Evolutionary conservation across 139 green algal genomes (phyloP).

Genomic region (Chlorella sp.): DNA sequence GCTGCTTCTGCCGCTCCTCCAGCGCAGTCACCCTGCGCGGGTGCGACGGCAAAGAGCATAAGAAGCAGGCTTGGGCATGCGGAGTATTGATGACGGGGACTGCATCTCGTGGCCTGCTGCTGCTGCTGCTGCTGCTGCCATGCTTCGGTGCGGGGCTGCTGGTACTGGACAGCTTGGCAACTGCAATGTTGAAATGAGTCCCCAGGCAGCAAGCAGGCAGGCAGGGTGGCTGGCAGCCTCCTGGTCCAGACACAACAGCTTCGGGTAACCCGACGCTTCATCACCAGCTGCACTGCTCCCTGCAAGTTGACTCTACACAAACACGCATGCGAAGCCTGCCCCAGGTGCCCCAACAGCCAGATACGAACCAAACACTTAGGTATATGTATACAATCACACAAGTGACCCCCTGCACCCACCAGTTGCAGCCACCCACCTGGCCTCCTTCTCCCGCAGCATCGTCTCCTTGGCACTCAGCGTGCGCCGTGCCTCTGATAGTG

Average conservation of each 20-base stretch:
- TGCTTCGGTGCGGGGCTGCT: too few relatives aligned
- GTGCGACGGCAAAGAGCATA: not conserved
- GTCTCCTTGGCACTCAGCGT: not conserved
- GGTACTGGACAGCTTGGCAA: too few relatives aligned
- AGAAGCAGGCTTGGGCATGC: too few relatives aligned
- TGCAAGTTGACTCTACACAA: too few relatives aligned
- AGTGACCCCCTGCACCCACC: not conserved
- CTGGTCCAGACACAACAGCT: not conserved
- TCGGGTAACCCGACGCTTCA: too few relatives aligned
- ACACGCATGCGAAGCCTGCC: too few relatives aligned
- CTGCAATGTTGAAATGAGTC: too few relatives aligned
- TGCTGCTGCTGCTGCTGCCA: not conserved
- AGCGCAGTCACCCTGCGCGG: slow-evolving; percentile 2
- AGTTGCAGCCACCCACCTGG: not conserved
- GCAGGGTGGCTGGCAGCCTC: not conserved
- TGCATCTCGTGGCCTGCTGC: not conserved
- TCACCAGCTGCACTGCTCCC: too few relatives aligned
- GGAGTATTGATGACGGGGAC: not conserved
- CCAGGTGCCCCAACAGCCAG: too few relatives aligned
- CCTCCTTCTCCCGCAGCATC: slow-evolving; percentile 37
- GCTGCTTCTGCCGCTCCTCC: slow-evolving; percentile 27
- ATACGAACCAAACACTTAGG: too few relatives aligned
- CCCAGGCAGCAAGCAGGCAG: not conserved
- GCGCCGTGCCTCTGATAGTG: slow-evolving; percentile 16
- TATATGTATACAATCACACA: not conserved